phyloP scores from a whole-genome alignment of 305 asterid species.

The Andrographis paniculata region DNA sequence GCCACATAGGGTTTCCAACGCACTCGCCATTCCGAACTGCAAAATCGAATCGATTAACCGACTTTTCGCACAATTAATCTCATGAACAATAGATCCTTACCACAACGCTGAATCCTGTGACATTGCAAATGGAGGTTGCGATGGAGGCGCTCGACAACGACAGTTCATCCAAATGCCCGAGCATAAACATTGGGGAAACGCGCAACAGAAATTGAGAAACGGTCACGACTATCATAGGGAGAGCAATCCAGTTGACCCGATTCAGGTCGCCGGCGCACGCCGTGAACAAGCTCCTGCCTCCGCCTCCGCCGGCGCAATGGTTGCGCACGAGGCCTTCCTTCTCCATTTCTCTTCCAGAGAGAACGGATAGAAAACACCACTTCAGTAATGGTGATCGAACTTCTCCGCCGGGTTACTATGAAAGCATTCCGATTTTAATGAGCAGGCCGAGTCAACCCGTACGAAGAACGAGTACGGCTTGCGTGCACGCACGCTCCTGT shows the following conservation, averaged over 20 bases:
- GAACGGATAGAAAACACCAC: too few relatives aligned
- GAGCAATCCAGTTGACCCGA: conserved; percentile 25
- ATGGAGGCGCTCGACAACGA: conserved; percentile 31
- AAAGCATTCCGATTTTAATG: too few relatives aligned
- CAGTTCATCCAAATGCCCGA: conserved; percentile 36
- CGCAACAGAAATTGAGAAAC: conserved; percentile 30
- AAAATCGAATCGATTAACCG: not conserved
- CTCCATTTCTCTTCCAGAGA: too few relatives aligned
- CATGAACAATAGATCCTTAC: conserved; percentile 8
- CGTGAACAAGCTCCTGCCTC: not conserved
- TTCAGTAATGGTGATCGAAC: too few relatives aligned
- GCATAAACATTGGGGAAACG: conserved; percentile 34
- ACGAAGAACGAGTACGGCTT: too few relatives aligned
- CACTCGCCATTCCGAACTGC: conserved; percentile 57
- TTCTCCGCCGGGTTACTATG: too few relatives aligned
- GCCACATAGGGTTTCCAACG: conserved; percentile 61
- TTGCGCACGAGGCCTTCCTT: too few relatives aligned
- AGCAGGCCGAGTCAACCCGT: too few relatives aligned
- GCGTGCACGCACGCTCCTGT: too few relatives aligned
- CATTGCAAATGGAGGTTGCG: conserved; percentile 41
- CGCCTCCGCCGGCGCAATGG: too few relatives aligned
- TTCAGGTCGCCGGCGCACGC: conserved; percentile 17
- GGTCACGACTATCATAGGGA: conserved; percentile 38
- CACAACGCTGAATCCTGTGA: conserved; percentile 38
- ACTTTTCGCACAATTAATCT: not conserved